phyloP scores from a whole-genome alignment of 257 asterid species.

The Prunella vulgaris region DNA sequence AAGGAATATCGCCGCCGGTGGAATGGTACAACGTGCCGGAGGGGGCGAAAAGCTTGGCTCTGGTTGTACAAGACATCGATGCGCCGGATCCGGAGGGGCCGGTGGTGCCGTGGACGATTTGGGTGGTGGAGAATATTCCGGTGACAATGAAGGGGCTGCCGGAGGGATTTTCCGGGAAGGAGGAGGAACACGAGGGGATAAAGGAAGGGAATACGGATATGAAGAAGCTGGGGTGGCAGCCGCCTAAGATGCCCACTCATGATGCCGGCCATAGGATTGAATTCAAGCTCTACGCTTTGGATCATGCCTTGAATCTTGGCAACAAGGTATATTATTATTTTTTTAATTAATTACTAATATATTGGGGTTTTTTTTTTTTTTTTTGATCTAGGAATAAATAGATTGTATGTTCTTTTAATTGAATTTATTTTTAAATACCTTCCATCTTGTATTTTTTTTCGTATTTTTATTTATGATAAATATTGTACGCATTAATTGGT shows the following conservation, averaged over 20 bases:
- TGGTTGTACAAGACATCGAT: conserved; percentile 70
- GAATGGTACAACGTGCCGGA: conserved; percentile 84
- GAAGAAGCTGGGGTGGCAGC: conserved; percentile 73
- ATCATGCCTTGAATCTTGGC: conserved; percentile 53
- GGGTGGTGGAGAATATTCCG: conserved; percentile 80
- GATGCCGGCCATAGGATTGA: conserved; percentile 68
- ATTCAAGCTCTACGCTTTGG: conserved; percentile 75
- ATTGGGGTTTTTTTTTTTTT: not conserved
- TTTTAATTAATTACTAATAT: not conserved
- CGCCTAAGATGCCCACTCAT: conserved; percentile 46
- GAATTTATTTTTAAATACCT: no score
- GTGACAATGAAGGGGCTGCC: conserved; percentile 72
- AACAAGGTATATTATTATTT: conserved; percentile 46
- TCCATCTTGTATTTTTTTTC: no score
- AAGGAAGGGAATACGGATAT: conserved; percentile 66
- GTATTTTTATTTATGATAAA: no score
- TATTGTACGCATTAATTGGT: no score
- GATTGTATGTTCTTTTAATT: no score
- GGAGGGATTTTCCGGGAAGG: conserved; percentile 72
- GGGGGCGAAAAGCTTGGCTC: conserved; percentile 54
- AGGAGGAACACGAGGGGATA: conserved; percentile 39
- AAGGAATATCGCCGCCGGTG: conserved; percentile 62
- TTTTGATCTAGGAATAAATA: not conserved
- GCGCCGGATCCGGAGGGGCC: conserved; percentile 74
- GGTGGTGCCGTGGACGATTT: conserved; percentile 55